Conservation (phyloP, 768 basidiomycete species). For the Suillus subalutaceus region DNA sequence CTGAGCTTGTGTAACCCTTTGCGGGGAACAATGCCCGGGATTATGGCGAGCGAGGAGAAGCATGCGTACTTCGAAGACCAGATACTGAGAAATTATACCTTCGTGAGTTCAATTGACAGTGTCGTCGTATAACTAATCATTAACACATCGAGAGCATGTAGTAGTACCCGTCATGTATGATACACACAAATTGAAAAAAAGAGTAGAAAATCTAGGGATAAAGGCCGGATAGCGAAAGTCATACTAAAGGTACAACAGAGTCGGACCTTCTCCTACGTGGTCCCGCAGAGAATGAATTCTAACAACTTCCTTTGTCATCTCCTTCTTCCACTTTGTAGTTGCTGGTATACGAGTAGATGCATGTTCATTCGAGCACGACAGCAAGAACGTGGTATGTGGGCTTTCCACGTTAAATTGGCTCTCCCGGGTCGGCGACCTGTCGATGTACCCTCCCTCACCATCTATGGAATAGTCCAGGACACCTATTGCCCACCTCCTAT, state of each 20-base stretch:
- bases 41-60: not conserved
- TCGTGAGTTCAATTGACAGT: not conserved
- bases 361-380: not conserved
- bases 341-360: not conserved
- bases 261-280: not conserved
- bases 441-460: not conserved
- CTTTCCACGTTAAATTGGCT: not conserved
- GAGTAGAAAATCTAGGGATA: not conserved
- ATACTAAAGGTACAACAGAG: slow-evolving; percentile 1
- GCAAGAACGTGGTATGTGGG: slow-evolving; percentile 7
- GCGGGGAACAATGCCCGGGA: not conserved
- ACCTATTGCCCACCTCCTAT: slow-evolving; percentile 3
- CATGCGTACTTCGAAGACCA: not conserved
- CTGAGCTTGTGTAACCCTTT: too few relatives aligned
- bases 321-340: slow-evolving; percentile 12
- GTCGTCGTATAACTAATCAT: not conserved
- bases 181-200: too few relatives aligned
- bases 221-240: not conserved
- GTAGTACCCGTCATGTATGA: too few relatives aligned
- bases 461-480: slow-evolving; percentile 9
- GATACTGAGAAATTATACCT: not conserved
- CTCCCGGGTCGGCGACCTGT: not conserved
- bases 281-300: not conserved
- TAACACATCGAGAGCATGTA: not conserved
- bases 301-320: slow-evolving; percentile 1